Percentiles rank a stretch among this genome's conserved stretches.
Evolutionary conservation across 2,329 filamentous ascomycete species (phyloP).

Genomic region (Xylaria sp.): DNA sequence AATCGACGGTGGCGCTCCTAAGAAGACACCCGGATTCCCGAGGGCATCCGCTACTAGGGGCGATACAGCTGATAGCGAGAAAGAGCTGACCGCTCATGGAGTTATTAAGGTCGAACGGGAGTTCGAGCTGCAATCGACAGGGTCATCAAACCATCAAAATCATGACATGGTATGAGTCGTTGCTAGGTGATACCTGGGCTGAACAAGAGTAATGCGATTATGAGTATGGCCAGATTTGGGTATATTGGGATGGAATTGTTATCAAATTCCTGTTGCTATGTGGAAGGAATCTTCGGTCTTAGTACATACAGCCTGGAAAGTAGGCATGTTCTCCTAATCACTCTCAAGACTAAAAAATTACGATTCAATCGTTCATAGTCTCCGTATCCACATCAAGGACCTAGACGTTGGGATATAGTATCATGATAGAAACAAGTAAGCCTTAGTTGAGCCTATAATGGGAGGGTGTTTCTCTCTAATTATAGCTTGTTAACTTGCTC

Average conservation of each 20-base stretch:
- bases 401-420: background rate
- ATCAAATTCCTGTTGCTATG: background rate
- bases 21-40: slow-evolving; percentile 2
- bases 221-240: slow-evolving; percentile 3
- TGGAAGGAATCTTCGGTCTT: slow-evolving; percentile 4
- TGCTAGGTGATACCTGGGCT: background rate
- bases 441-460: background rate
- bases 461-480: background rate
- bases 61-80: slow-evolving; percentile 4
- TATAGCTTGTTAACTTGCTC: background rate
- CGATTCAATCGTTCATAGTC: background rate
- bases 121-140: slow-evolving; percentile 24
- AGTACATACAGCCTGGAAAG: slow-evolving; percentile 1
- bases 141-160: background rate
- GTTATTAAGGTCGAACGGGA: slow-evolving; percentile 25
- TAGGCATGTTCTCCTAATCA: background rate
- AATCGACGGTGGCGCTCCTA: slow-evolving; percentile 23
- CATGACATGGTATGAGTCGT: background rate
- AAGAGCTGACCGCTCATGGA: background rate
- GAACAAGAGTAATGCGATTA: slow-evolving; percentile 6
- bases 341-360: background rate
- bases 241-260: background rate
- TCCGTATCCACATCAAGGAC: background rate
- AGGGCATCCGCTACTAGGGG: slow-evolving; percentile 1
- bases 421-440: background rate